These are phyloP conservation scores for Boletus patriciae DNA, from an alignment of 768 basidiomycete genomes.

Conservation along the genomic window DNA sequence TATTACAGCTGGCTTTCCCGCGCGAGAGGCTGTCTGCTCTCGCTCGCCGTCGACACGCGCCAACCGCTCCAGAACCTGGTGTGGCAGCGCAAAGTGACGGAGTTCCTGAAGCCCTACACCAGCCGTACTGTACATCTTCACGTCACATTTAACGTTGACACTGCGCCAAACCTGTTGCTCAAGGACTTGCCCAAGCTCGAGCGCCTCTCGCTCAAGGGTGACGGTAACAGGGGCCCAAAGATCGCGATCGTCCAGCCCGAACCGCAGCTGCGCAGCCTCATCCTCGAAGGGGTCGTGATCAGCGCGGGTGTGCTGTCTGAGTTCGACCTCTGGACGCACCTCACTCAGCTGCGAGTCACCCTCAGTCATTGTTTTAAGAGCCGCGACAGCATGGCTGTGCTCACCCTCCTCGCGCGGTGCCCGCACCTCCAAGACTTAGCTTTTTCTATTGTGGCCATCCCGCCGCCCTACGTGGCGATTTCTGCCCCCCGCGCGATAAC, in stretches of 20 bases:
- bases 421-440: slow-evolving; percentile 17
- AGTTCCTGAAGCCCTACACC: slow-evolving; percentile 23
- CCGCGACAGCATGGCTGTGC: neutral
- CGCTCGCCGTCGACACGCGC: slow-evolving; percentile 21
- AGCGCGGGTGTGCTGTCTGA: no score
- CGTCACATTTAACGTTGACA: slow-evolving; percentile 11
- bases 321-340: no score
- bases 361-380: no score
- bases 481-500: slow-evolving; percentile 2
- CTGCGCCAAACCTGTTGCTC: slow-evolving; percentile 15
- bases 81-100: slow-evolving; percentile 23
- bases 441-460: slow-evolving; percentile 7
- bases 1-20: slow-evolving; percentile 25
- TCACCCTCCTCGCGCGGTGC: slow-evolving; percentile 19
- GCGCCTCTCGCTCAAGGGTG: slow-evolving; percentile 6
- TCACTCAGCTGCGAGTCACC: no score
- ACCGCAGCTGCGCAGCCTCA: no score
- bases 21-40: slow-evolving; percentile 18
- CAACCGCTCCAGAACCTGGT: slow-evolving; percentile 15
- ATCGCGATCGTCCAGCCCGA: no score
- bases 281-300: no score
- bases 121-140: slow-evolving; percentile 10
- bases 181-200: slow-evolving; percentile 18
- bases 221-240: no score
- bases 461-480: neutral